These are phyloP conservation scores for Eimeria sp. DNA, from an alignment of 169 alveolate species.

Conservation along the genomic window DNA sequence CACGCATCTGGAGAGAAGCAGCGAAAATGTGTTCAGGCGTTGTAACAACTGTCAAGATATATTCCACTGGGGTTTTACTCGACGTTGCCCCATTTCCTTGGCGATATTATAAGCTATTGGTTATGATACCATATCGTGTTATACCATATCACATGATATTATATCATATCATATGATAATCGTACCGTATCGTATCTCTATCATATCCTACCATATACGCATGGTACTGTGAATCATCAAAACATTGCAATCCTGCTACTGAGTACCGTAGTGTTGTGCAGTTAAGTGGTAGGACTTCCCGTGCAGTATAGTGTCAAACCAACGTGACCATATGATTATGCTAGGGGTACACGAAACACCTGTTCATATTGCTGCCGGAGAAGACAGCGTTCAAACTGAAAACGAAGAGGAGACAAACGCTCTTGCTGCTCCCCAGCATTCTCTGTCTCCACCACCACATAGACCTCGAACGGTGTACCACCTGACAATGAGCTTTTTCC, in stretches of 20 bases:
- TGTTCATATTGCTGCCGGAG: constrained; percentile 1
- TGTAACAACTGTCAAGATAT: background rate
- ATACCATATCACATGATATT: background rate
- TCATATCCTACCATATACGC: no score
- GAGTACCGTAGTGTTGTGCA: background rate
- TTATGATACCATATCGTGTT: background rate
- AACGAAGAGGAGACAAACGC: background rate
- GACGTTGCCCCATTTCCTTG: no score
- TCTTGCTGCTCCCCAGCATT: background rate
- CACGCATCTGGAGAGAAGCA: background rate
- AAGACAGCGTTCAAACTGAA: constrained; percentile 16
- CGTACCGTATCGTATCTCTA: no score
- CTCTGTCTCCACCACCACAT: background rate
- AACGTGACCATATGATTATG: no score
- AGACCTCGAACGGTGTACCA: background rate
- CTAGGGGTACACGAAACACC: background rate
- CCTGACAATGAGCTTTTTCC: no score
- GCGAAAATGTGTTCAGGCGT: background rate
- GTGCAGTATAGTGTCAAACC: background rate
- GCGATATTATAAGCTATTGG: no score
- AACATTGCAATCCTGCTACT: background rate
- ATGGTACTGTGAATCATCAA: background rate
- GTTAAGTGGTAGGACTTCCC: background rate
- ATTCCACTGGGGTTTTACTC: no score
- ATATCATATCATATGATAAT: background rate